Evolutionary conservation across 306 rosid species (phyloP), one percentile per base, ranked within the genome.

Genomic region (Benincasa hispida): DNA sequence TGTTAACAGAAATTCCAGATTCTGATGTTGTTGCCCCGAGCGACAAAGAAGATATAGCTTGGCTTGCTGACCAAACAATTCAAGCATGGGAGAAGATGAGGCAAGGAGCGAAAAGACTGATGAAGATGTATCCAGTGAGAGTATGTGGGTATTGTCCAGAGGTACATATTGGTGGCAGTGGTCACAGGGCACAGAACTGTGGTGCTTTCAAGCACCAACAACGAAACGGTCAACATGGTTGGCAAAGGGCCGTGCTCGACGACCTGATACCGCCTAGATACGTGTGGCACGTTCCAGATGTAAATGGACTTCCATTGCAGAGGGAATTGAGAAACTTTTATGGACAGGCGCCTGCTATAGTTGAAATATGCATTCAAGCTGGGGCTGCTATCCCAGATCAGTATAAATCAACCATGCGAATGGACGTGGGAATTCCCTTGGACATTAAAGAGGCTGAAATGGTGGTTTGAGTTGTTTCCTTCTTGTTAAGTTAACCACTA

Each of bases 131-230:
- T 83, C 87, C 27, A 6, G 99, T 94, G 74, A 84, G 97, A 82
- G 99, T 90, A 25, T 94, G 97, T 50, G 98, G 99, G 74, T 94
- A 92, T 83, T 92, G 97, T 81, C 99, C 97, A 0, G 99, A 94
- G 87, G 80, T 94, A 35, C 96, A 94, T 75, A 88, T 94, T 0
- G 96, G 99, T 65, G 85, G 93, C 8, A 78, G 48, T 0, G 99
- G 96, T 24, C 95, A 90, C 90, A 90, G 90, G 84, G 96, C 99
- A 25, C 97, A 94, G 84, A 92, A 90, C 83, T 94, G 99, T 39
- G 97, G 99, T 24, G 93, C 92, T 1, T 92, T 84, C 67, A 94
- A 92, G 81, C 99, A 92, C 89, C 99, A 92, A 65, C 99, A 94
- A 82, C 88, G 99, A 60, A 94, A 94, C 8, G 99, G 99, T 81